Base-by-base conservation (phyloP, 2,329 filamentous ascomycete species). In the Phialophora macrospora region DNA sequence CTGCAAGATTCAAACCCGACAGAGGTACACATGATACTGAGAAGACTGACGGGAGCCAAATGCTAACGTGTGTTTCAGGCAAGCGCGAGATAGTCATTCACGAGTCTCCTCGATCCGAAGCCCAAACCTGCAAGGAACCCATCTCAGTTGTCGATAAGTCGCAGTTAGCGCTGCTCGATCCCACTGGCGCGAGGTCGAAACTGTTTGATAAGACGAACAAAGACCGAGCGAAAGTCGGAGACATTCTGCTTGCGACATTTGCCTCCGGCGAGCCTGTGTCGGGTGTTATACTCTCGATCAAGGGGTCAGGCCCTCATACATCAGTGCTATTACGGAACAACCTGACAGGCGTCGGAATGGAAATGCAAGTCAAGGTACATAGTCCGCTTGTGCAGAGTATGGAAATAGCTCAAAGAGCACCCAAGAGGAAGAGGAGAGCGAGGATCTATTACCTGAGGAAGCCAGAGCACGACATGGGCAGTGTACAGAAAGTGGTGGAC, bases 281-380 rank as follows among this genome's bases (percentile, higher is more conserved):
- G 1, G 95, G 95, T 48, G 92, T 95, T 14, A 90, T 91, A 74
- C 83, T 99, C 75, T 90, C 90, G 75, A 93, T 99, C 76, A 90
- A 93, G 63, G 85, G 92, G 62, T 85, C 90, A n/a, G 93, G 93
- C 66, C 86, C 95, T 66, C 94, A 98, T 80, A 96, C 92, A 2
- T 90, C 91, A 4, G 89, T 99, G 62, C 81, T 97, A 66, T 83
- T 99, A 66, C 87, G 95, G 63, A 94, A 94, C 73, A 88, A 96
- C 76, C 81, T 99, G 73, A 93, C 92, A 71, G 87, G 91, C 73
- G 87, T 96, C 6, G 91, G 92, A 67, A 92, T 97, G 66, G 95
- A 99, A 85, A 95, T 97, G 92, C 97, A 92, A 89, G 93, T 91
- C 80, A 99, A 99, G 84, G 84, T 98, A 65, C 98, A 95, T 83